phyloP scores from a whole-genome alignment of 306 rosid genomes.

The Astragalus membranaceus region DNA sequence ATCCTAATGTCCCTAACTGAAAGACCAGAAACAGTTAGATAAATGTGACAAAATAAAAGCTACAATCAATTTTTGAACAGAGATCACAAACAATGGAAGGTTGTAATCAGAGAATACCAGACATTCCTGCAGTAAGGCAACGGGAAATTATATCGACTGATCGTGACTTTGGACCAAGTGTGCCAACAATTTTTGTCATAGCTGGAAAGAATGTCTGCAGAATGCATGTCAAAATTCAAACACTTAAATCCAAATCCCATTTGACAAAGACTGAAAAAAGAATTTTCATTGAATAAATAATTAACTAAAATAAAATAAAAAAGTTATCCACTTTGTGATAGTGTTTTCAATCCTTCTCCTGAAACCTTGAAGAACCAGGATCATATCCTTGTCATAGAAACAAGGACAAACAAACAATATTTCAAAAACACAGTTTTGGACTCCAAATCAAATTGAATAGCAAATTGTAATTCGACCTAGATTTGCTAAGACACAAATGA shows the following conservation, averaged over 20 bases:
- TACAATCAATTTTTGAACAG: not conserved
- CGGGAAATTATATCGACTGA: constrained; percentile 60
- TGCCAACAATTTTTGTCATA: constrained; percentile 83
- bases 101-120: constrained; percentile 43
- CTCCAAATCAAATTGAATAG: too few species aligned
- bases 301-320: too few species aligned
- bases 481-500: not conserved
- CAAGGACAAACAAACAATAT: too few species aligned
- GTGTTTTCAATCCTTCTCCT: too few species aligned
- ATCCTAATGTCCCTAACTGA: not conserved
- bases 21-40: not conserved
- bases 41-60: not conserved
- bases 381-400: too few species aligned
- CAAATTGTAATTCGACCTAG: not conserved
- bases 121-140: constrained; percentile 85
- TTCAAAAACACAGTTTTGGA: too few species aligned
- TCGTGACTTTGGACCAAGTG: constrained; percentile 75
- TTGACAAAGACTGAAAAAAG: constrained; percentile 17
- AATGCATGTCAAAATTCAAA: constrained; percentile 20
- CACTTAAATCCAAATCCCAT: constrained; percentile 7
- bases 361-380: too few species aligned
- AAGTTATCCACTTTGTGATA: too few species aligned
- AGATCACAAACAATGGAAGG: not conserved
- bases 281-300: not conserved
- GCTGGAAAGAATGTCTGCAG: constrained; percentile 74